These are phyloP conservation scores for Amesomyces nigricolor DNA, from an alignment of 2,329 filamentous ascomycete species.

Conservation along the genomic window DNA sequence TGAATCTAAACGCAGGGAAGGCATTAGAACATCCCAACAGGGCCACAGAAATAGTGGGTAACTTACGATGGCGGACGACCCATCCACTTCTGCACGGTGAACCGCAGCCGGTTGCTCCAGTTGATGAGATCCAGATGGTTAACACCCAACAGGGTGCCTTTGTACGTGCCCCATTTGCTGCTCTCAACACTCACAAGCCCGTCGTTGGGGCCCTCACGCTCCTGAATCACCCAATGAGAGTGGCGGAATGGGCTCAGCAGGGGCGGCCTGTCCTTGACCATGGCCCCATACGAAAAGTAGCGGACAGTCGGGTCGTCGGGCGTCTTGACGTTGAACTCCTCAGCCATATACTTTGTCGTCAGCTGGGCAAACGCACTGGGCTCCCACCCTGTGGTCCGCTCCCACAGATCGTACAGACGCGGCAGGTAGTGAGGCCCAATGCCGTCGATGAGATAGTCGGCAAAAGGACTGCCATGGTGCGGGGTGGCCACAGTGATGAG, in stretches of 20 bases:
- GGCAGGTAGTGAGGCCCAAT: conserved; percentile 45
- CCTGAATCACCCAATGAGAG: conserved; percentile 45
- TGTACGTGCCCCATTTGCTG: conserved; percentile 57
- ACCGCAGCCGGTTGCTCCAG: conserved; percentile 58
- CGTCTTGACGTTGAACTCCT: conserved; percentile 54
- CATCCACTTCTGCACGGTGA: conserved; percentile 48
- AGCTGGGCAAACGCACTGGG: conserved; percentile 58
- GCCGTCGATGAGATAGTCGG: conserved; percentile 47
- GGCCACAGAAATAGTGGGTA: not conserved
- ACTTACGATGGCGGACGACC: conserved; percentile 50
- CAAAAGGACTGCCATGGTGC: conserved; percentile 50
- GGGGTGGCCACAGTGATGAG: conserved; percentile 53
- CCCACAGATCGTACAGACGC: conserved; percentile 48
- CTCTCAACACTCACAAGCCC: conserved; percentile 62
- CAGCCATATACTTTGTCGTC: conserved; percentile 51
- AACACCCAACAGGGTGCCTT: conserved; percentile 56
- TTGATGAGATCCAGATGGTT: conserved; percentile 63
- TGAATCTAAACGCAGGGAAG: conserved; percentile 44
- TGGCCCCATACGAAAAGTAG: conserved; percentile 60
- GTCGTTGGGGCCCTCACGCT: conserved; percentile 56
- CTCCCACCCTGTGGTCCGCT: conserved; percentile 47
- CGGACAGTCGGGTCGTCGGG: conserved; percentile 47
- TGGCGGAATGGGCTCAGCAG: conserved; percentile 59
- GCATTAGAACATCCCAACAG: not conserved
- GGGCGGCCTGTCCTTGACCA: conserved; percentile 44